phyloP scores from a whole-genome alignment of 176 grass and related monocot species.

The Oryza longistaminata region DNA sequence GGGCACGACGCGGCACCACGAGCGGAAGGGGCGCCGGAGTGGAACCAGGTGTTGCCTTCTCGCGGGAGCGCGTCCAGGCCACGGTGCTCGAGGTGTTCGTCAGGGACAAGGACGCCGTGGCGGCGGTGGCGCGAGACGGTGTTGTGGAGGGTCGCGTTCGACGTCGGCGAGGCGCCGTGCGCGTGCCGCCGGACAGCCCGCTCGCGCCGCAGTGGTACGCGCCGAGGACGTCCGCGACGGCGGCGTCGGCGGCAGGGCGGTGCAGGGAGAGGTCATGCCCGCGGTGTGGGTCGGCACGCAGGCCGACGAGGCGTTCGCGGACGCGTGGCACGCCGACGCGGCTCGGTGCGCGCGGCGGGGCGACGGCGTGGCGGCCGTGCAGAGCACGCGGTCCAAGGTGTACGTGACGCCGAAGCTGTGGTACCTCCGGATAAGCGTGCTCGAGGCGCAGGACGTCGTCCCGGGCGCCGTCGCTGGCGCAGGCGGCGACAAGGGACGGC shows the following conservation, averaged over 20 bases:
- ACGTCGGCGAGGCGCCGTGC: conserved; percentile 58
- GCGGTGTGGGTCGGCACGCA: conserved; percentile 69
- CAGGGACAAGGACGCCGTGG: conserved; percentile 45
- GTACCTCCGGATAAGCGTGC: conserved; percentile 39
- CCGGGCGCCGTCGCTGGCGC: not conserved
- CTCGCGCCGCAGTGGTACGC: conserved; percentile 82
- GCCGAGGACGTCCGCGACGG: conserved; percentile 17
- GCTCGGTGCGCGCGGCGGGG: conserved; percentile 24
- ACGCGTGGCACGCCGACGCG: conserved; percentile 50
- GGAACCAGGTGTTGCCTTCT: conserved; percentile 89
- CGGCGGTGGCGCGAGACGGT: conserved; percentile 27
- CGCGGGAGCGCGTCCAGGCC: conserved; percentile 60
- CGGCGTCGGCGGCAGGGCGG: conserved; percentile 4
- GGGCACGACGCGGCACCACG: conserved; percentile 51
- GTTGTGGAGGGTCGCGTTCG: conserved; percentile 62
- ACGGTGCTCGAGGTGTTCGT: conserved; percentile 64
- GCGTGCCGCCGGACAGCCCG: conserved; percentile 77
- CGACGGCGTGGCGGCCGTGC: conserved; percentile 13
- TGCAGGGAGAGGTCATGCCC: conserved; percentile 57
- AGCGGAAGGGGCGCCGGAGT: conserved; percentile 49
- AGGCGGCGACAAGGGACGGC: conserved; percentile 30
- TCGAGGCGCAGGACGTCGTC: conserved; percentile 54
- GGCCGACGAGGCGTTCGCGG: conserved; percentile 61
- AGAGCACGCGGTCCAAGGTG: conserved; percentile 53
- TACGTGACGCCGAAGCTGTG: conserved; percentile 55